Evolutionary conservation across 352 stramenopile species (phyloP), one percentile per base, ranked within the genome.

Genomic region (Globisporangium uncinulatum): DNA sequence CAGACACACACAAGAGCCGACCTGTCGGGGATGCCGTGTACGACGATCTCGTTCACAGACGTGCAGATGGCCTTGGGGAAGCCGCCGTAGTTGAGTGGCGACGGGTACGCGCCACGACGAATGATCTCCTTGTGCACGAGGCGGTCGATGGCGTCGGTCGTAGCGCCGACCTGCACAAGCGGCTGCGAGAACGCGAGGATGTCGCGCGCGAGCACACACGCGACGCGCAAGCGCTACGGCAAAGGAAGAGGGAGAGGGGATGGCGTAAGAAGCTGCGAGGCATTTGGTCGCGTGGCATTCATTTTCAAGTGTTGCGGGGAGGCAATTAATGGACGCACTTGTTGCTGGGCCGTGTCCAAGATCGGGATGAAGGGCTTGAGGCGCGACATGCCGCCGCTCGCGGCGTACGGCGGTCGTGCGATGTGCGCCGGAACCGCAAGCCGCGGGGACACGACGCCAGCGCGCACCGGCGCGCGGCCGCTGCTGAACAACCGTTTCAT

Each of bases 41-140:
- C 98, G 10, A 98, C 86, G 44, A 99, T 85, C 67, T 99, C 96
- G 74, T 99, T 99, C 50, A 99, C 86, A 15, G 78, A 97, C 46
- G 89, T 88, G 73, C 96, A 99, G 29, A 99, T 71, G 42, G 92
- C 95, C 77, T 99, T 98, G 59, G 93, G 88, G 67, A 98, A 98
- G 51, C 87, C 83, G 45, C 79, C 76, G 65, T 98, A 98, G 62
- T 96, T 94, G n/a, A 98, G 76, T 56, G 94, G 94, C 41, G 87
- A 96, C 46, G 83, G 76, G 61, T 98, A 98, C 41, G 88, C 96
- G 17, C 78, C 78, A 36, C 71, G 67, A 6, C 73, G 74, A 43
- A 98, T 62, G 50, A 98, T 95, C 41, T 94, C 86, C 10, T 95
- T 77, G 66, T 98, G 95, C 42, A 98, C 86, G 7, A 87, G 66